These are phyloP conservation scores for Corynespora cassiicola DNA, from an alignment of 2,329 filamentous ascomycete genomes.

Conservation along the genomic window DNA sequence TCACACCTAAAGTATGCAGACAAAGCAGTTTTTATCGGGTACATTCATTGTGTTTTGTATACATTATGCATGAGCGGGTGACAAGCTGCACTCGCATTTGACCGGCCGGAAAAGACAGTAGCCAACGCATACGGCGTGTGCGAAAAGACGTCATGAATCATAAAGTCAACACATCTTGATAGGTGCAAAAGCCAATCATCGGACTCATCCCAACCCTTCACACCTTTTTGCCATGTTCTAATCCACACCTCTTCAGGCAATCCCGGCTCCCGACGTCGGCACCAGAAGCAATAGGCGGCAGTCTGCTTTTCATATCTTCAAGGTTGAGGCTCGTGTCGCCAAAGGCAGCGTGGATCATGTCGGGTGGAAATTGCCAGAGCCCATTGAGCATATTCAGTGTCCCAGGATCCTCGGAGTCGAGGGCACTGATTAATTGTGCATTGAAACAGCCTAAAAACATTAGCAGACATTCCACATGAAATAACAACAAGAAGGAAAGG, in stretches of 20 bases:
- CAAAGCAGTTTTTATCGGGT: too few relatives aligned
- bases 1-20: too few relatives aligned
- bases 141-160: too few relatives aligned
- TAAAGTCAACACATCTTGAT: too few relatives aligned
- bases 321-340: conserved; percentile 43
- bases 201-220: too few relatives aligned
- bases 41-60: too few relatives aligned
- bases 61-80: too few relatives aligned
- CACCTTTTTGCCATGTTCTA: too few relatives aligned
- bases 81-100: too few relatives aligned
- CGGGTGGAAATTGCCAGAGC: conserved; percentile 48
- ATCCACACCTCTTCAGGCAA: conserved; percentile 46
- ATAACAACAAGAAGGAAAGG: conserved; percentile 2
- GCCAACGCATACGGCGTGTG: too few relatives aligned
- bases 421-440: conserved; percentile 57
- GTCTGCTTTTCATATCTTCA: conserved; percentile 33
- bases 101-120: too few relatives aligned
- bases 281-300: conserved; percentile 51
- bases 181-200: too few relatives aligned
- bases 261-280: conserved; percentile 48
- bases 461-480: background rate
- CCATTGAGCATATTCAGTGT: conserved; percentile 56
- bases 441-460: conserved; percentile 52
- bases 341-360: conserved; percentile 53
- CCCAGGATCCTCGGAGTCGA: conserved; percentile 58